Evolutionary conservation across 805 yeast species (phyloP).

Genomic region (Pichia manshurica): DNA sequence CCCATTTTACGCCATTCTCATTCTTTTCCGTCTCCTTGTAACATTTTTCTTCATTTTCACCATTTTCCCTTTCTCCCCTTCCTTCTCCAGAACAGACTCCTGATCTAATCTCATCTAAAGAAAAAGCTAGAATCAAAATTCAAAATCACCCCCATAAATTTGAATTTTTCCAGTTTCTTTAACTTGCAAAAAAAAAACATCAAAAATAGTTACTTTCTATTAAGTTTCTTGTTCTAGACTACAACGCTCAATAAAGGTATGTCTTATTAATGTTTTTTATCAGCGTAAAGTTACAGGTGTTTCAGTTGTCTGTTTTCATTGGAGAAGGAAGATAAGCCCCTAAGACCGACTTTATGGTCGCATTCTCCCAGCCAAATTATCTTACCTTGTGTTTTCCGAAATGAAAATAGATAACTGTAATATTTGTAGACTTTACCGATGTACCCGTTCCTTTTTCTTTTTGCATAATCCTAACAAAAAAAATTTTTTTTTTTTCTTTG

Average conservation of each 20-base stretch:
- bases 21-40: background rate
- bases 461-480: background rate
- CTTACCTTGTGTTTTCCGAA: background rate
- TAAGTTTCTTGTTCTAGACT: background rate
- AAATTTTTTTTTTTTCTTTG: background rate
- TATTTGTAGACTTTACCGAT: background rate
- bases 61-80: slow-evolving; percentile 8
- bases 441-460: background rate
- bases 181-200: background rate
- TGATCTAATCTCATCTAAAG: slow-evolving; percentile 12
- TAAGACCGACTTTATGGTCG: background rate
- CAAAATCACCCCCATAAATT: slow-evolving; percentile 6
- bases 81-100: slow-evolving; percentile 20
- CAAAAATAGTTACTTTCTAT: background rate
- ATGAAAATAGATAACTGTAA: background rate
- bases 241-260: slow-evolving; percentile 1
- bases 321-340: slow-evolving; percentile 3
- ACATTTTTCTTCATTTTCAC: background rate
- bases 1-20: background rate
- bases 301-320: slow-evolving; percentile 2
- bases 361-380: background rate
- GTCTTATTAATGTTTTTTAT: slow-evolving; percentile 1
- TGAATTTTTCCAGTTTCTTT: background rate
- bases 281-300: slow-evolving; percentile 1
- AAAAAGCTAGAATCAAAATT: background rate